A percentile compares a stretch with the other conserved stretches of the same genome.
Conservation (phyloP, 2,329 filamentous ascomycete genomes). For the Phialocephala subalpina region DNA sequence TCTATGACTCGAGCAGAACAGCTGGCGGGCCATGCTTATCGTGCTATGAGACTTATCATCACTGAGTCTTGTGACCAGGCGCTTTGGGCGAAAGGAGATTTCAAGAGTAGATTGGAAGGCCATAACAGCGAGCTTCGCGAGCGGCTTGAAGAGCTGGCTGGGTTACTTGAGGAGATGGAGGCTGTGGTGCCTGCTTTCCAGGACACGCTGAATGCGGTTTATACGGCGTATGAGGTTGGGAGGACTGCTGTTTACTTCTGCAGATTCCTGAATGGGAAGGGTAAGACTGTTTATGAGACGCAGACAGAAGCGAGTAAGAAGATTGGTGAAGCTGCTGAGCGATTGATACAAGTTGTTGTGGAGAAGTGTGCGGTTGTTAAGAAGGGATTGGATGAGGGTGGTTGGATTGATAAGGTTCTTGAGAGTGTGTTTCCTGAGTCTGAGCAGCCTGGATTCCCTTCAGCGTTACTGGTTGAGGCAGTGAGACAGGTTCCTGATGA, state of each 20-base stretch:
- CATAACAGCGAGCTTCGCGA: slow-evolving; percentile 29
- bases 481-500: slow-evolving; percentile 37
- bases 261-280: slow-evolving; percentile 30
- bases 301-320: slow-evolving; percentile 30
- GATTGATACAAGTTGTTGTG: slow-evolving; percentile 30
- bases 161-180: slow-evolving; percentile 21
- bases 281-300: slow-evolving; percentile 27
- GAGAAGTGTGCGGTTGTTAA: slow-evolving; percentile 37
- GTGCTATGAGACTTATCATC: slow-evolving; percentile 36
- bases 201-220: slow-evolving; percentile 40
- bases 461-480: slow-evolving; percentile 24
- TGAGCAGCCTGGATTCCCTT: neutral
- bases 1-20: slow-evolving; percentile 34
- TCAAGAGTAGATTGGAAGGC: slow-evolving; percentile 27
- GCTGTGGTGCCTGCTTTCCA: slow-evolving; percentile 30
- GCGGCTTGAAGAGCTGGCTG: slow-evolving; percentile 26
- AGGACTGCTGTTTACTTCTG: slow-evolving; percentile 31
- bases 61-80: slow-evolving; percentile 26
- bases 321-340: slow-evolving; percentile 21
- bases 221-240: slow-evolving; percentile 40
- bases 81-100: slow-evolving; percentile 26
- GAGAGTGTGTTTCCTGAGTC: slow-evolving; percentile 32
- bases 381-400: slow-evolving; percentile 42
- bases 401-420: slow-evolving; percentile 45
- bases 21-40: slow-evolving; percentile 30